Percentiles rank a stretch among this genome's conserved stretches.
Conservation (phyloP, 2,329 filamentous ascomycete genomes). For the Phyllosticta citribraziliensis region DNA sequence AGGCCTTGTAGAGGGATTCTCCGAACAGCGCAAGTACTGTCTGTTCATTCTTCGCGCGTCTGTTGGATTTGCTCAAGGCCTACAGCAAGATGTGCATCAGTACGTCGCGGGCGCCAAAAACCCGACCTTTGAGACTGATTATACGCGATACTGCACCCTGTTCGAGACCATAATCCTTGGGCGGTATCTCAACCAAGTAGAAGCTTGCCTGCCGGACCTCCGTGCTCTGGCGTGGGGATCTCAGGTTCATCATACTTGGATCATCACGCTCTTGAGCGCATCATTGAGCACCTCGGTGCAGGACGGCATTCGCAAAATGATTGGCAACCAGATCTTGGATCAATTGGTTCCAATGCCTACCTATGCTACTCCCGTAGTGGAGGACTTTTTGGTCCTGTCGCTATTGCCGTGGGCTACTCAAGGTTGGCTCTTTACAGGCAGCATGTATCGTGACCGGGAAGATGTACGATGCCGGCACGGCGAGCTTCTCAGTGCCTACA, state of each 20-base stretch:
- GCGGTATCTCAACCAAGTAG: constrained; percentile 39
- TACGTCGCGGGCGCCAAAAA: neutral
- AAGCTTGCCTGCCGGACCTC: constrained; percentile 36
- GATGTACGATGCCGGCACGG: constrained; percentile 32
- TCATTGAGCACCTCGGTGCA: constrained; percentile 33
- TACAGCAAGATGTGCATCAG: constrained; percentile 12
- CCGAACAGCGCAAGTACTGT: constrained; percentile 37
- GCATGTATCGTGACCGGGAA: constrained; percentile 22
- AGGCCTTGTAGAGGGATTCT: constrained; percentile 33
- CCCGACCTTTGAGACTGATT: constrained; percentile 22
- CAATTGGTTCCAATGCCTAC: constrained; percentile 1
- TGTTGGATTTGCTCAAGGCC: constrained; percentile 13
- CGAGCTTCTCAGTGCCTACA: constrained; percentile 25
- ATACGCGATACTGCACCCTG: constrained; percentile 34
- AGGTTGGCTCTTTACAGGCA: constrained; percentile 34
- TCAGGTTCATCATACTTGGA: constrained; percentile 30
- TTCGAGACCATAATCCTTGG: constrained; percentile 41
- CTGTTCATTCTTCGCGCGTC: constrained; percentile 36
- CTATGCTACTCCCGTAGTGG: constrained; percentile 25
- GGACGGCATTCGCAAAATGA: constrained; percentile 36
- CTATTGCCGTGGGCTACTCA: constrained; percentile 40
- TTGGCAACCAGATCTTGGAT: constrained; percentile 36
- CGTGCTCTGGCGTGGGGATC: constrained; percentile 27
- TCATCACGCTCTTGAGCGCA: constrained; percentile 32
- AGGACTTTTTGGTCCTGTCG: constrained; percentile 31